Base-by-base conservation (phyloP, 257 asterid genomes). In the Plantago elongata region DNA sequence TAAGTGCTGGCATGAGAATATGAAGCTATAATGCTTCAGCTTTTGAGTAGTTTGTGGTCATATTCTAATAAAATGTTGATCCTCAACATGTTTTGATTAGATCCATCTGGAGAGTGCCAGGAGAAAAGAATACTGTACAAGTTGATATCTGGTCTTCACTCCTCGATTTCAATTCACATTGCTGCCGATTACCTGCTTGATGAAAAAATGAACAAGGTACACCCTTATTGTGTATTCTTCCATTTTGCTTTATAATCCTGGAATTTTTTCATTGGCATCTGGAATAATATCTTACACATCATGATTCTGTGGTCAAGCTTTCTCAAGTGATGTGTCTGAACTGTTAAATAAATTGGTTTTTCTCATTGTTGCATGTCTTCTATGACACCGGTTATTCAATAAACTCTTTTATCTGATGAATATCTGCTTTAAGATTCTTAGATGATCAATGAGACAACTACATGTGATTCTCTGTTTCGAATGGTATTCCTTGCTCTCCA, bases 101-200 rank as follows among this genome's bases (percentile, higher is more conserved):
- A 79, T 78, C 85, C 81, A 60, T 72, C 78, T 12, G 84, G 51
- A 40, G 87, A 86, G 72, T 83, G 89, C 72, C 85, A 75, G 56
- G 89, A 86, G 78, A 83, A 79, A 66, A 81, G 81, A 72, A 74
- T 79, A 60, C 46, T 84, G 60, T 81, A 81, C 78, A 86, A 84
- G 78, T 75, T 86, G 75, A 78, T 84, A 63, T 86, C 95, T 66
- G 92, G 95, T 55, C 85, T 86, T 45, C 95, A 86, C 73, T 83
- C 92, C 30, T 86, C 95, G 61, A 86, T 86, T 60, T 81, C 91
- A 45, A 67, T 83, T 72, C 95, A 81, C 65, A 83, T 83, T 9
- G 89, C 87, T 18, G 79, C 78, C 54, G 86, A 82, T 9, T 86
- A 83, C 77, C 79, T 79, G 49, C 79, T 86, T 47, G 91, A 86